Conservation (phyloP, 148 eudicot species). For the Rheum nobile region DNA sequence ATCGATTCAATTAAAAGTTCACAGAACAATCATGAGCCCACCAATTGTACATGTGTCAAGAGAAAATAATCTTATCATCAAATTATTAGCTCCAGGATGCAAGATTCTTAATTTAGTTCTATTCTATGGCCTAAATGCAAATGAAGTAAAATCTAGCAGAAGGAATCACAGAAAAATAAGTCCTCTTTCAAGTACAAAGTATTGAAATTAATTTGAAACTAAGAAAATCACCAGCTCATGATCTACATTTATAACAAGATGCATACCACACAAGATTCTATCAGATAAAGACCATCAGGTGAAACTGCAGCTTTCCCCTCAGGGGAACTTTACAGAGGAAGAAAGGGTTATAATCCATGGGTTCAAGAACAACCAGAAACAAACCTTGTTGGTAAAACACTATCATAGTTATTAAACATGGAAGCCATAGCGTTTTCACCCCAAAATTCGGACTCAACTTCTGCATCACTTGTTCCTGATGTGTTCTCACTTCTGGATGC, state of each 20-base stretch:
- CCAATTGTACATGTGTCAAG: background rate
- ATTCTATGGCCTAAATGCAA: background rate
- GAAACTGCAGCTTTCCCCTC: no score
- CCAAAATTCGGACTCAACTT: constrained; percentile 67
- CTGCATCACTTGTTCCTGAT: constrained; percentile 65
- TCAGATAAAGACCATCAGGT: background rate
- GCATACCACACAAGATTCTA: background rate
- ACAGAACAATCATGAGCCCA: background rate
- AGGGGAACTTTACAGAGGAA: background rate
- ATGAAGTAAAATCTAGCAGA: background rate
- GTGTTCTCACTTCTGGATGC: constrained; percentile 45
- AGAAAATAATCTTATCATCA: background rate
- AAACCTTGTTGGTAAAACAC: constrained; percentile 47
- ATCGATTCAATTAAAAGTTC: background rate
- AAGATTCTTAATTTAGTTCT: background rate
- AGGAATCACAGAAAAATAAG: background rate
- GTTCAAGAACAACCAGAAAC: background rate
- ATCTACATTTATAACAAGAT: background rate
- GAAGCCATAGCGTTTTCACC: constrained; percentile 35
- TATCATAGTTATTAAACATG: constrained; percentile 33
- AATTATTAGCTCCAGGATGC: background rate
- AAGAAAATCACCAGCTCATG: background rate
- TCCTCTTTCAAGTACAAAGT: background rate
- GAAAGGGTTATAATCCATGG: background rate
- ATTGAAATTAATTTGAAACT: background rate